Evolutionary conservation across 352 stramenopile genomes (phyloP), one percentile per base, ranked within the genome.

Genomic region (Phytophthora cajani): DNA sequence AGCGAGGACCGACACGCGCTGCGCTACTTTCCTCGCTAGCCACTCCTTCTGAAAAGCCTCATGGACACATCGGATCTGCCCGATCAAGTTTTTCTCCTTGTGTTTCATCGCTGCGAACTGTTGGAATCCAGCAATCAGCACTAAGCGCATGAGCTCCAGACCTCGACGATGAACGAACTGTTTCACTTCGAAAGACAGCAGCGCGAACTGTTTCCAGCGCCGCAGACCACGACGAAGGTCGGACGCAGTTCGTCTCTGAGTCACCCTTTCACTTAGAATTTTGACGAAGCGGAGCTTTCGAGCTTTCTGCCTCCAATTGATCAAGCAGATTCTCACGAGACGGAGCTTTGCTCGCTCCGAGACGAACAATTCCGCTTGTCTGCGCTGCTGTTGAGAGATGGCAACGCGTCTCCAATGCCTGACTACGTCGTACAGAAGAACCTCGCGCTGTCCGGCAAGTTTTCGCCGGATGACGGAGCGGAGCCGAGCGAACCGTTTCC

Each of bases 1-100:
- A n/a, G 53, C 40, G n/a, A 84, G 60, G 2, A 36, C 32, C 5
- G 27, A 50, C 62, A 82, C 75, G 2, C 76, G 67, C 0, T 62
- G 36, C 1, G 74, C 60, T 4, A 79, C 10, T 25, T 77, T 55
- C 9, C 42, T 52, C 1, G 53, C 52, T 16, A 84, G 62, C 73
- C 76, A 81, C 19, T 72, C 64, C 7, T 61, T 71, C n/a, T 81
- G 51, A 14, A 69, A 84, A 0, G 59, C 14, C 5, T 64, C n/a
- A 52, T 84, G 78, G 0, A 75, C 33, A 5, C 47, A 44, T 23
- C 50, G 10, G 3, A 86, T 71, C 19, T 67, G 62, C 5, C 49
- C 53, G 7, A 40, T 17, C 57, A 78, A 32, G 5, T 14, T 42
- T 60, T 64, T 59, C 8, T 82, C 52, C 16, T 69, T 63, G 30